Evolutionary conservation across 1,284 basidiomycete species (phyloP), one percentile per base, ranked within the genome.

Genomic region (Austroboletus novae-zelandiae): DNA sequence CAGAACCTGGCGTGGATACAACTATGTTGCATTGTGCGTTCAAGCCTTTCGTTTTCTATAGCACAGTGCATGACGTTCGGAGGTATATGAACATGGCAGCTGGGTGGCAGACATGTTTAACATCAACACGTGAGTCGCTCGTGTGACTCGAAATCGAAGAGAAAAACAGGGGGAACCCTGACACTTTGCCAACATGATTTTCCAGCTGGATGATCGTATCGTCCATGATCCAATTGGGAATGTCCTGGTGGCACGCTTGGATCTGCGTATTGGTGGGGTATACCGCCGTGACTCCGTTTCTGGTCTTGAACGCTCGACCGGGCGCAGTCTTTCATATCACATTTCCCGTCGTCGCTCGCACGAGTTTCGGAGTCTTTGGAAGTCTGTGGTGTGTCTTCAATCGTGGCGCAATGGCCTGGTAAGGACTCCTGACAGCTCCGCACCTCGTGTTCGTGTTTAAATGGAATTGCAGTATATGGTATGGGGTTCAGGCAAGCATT

Each of bases 201-300:
- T 55, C 44, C 51, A 86, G 83, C 55, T 87, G 83, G 84, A 84
- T 85, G 83, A 86, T 87, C 55, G 83, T 77, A 0, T 85, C 83
- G 15, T 84, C 84, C 7, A 89, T 91, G 86, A 81, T 87, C 40
- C 79, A 83, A 50, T 71, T 83, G 10, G 87, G 87, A 4, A 74
- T 92, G 23, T 84, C 81, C 0, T 91, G 88, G 88, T 91, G 87
- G 87, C 86, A 90, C 65, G 83, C 87, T 11, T 89, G 85, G 86
- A 74, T 89, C 36, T 82, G 84, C 60, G 86, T 89, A 15, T 89
- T 84, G 78, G 64, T 91, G 45, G 90, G 89, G 2, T 94, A 92
- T 64, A 74, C 76, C 1, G 62, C 86, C 42, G 83, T 85, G 18
- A 84, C 86, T 0, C 82, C 83, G 1, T 85, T 94, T 68, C 79